phyloP scores from a whole-genome alignment of 176 grass and related monocot species.

The Oryza glumipatula region DNA sequence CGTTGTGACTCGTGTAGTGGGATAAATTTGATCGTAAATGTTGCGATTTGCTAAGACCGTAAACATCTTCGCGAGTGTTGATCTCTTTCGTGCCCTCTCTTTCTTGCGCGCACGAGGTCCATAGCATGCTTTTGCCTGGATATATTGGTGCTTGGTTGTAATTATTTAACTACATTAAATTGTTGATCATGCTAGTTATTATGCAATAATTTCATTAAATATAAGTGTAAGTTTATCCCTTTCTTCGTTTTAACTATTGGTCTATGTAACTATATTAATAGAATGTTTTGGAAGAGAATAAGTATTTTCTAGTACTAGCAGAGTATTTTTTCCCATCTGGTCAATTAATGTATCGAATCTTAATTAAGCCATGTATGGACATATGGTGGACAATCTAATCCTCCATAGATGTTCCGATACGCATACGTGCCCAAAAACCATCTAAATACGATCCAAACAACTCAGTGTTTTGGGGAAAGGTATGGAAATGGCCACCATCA shows the following conservation, averaged over 20 bases:
- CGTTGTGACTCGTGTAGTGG: not conserved
- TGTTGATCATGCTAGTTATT: not conserved
- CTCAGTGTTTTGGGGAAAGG: not conserved
- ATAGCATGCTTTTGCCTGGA: not conserved
- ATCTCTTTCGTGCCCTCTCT: not conserved
- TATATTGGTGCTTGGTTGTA: not conserved
- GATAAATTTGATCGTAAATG: not conserved
- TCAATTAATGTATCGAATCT: not conserved
- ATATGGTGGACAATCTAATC: not conserved
- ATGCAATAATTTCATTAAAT: constrained; percentile 3
- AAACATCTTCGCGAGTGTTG: not conserved
- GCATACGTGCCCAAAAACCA: not conserved
- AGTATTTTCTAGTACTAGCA: not conserved
- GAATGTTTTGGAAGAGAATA: not conserved
- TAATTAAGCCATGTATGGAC: not conserved
- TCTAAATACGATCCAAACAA: not conserved
- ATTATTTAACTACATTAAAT: not conserved
- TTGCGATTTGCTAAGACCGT: not conserved
- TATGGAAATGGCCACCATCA: not conserved
- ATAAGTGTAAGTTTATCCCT: not conserved
- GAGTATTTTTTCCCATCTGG: not conserved
- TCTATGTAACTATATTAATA: not conserved
- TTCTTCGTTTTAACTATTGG: not conserved
- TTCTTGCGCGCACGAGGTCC: not conserved
- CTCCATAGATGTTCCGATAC: not conserved